phyloP scores from a whole-genome alignment of 768 basidiomycete species.

The Leccinum ochraceum region DNA sequence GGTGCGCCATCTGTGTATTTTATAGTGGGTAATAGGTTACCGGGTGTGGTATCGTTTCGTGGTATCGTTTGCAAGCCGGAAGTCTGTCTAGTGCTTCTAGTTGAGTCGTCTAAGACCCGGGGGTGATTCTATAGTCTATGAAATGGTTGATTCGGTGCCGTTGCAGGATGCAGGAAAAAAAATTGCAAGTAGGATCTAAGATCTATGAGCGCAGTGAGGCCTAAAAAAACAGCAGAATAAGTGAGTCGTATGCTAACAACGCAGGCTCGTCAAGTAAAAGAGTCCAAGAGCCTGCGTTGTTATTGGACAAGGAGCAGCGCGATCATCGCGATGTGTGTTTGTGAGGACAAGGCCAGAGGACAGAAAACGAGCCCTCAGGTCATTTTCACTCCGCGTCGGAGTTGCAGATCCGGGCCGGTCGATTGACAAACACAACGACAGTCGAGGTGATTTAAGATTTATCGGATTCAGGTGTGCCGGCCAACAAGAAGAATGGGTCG shows the following conservation, averaged over 20 bases:
- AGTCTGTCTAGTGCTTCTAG: constrained; percentile 9
- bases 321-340: constrained; percentile 15
- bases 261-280: constrained; percentile 19
- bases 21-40: neutral
- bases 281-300: constrained; percentile 44
- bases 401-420: neutral
- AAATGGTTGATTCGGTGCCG: neutral
- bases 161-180: neutral
- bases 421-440: neutral
- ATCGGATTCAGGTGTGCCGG: neutral
- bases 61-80: neutral
- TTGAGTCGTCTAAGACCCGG: constrained; percentile 7
- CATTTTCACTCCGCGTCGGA: constrained; percentile 19
- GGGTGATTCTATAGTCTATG: constrained; percentile 17
- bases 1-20: constrained; percentile 14
- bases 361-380: neutral
- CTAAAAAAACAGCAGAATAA: neutral
- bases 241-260: constrained; percentile 11
- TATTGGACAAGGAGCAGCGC: constrained; percentile 58
- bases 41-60: constrained; percentile 8
- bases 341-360: constrained; percentile 1
- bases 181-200: constrained; percentile 3
- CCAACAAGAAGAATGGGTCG: neutral
- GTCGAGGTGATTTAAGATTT: neutral
- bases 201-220: constrained; percentile 3